Evolutionary conservation across 805 yeast species (phyloP), one percentile per base, ranked within the genome.

Genomic region (Candida vaughaniae): DNA sequence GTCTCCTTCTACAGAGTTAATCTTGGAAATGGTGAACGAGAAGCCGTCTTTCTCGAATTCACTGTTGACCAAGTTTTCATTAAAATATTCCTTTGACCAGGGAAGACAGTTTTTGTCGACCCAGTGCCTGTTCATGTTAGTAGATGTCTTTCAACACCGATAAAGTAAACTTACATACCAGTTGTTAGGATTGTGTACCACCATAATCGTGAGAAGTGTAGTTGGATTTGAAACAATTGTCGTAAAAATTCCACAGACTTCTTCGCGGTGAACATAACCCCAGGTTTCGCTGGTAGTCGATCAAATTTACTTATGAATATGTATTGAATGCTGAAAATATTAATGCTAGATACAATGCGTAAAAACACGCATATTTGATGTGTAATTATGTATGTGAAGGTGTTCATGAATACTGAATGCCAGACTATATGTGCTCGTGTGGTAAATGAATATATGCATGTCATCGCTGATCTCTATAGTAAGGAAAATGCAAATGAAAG

Each of bases 181-280:
- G 72, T 80, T 80, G 59, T 80, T 80, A 23, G 85, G 85, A 66
- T 80, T 80, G 52, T 78, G 77, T 25, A 80, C 85, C 36, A 77
- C 85, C 85, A 79, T 80, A 10, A 22, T 22, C 10, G 18, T n/a
- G 25, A 22, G 25, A 5, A 23, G 27, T 22, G 22, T 5, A 15
- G 26, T 20, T 22, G 22, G 16, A 16, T 3, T 20, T 27, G 29
- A 30, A 36, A 30, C 9, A 27, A 27, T 15, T 12, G 31, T 32
- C 36, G 35, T 31, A 32, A 38, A 38, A 29, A 25, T 38, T 38
- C 41, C 22, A 33, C 15, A 9, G 29, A 25, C n/a, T 38, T 38
- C 41, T 38, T 20, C 33, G 33, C 36, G 22, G 22, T 9, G 16
- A 17, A 12, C 25, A 7, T 25, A 22, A 28, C 38, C 29, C 17